These are phyloP conservation scores for Lentinus brumalis DNA, from an alignment of 768 basidiomycete genomes.

Conservation along the genomic window DNA sequence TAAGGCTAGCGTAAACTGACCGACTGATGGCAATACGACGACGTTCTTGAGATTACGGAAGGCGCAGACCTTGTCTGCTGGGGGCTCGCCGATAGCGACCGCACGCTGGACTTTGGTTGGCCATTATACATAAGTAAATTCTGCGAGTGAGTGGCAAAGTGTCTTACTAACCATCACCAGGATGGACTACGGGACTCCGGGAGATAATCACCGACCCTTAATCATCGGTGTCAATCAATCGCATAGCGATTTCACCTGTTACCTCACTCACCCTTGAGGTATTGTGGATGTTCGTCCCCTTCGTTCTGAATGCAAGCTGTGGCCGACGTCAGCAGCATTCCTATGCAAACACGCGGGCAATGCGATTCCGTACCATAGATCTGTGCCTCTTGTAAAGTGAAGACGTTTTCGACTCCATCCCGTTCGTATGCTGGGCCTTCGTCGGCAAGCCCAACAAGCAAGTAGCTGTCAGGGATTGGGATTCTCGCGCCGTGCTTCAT, in stretches of 20 bases:
- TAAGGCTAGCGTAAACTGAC: slow-evolving; percentile 34
- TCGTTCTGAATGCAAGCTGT: slow-evolving; percentile 62
- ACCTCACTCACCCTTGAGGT: slow-evolving; percentile 60
- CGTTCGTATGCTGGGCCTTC: slow-evolving; percentile 68
- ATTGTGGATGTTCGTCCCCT: slow-evolving; percentile 49
- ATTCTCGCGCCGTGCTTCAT: slow-evolving; percentile 80
- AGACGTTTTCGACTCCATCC: slow-evolving; percentile 55
- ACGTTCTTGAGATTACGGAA: slow-evolving; percentile 68
- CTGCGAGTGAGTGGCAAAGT: background rate
- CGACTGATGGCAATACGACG: slow-evolving; percentile 68
- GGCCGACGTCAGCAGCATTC: background rate
- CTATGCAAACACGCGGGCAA: background rate
- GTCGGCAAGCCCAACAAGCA: slow-evolving; percentile 81
- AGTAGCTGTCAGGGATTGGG: slow-evolving; percentile 63
- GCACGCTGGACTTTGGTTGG: slow-evolving; percentile 61
- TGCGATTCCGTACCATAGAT: slow-evolving; percentile 60
- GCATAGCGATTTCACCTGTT: background rate
- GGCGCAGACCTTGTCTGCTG: slow-evolving; percentile 52
- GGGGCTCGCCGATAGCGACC: slow-evolving; percentile 70
- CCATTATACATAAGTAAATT: too few species aligned
- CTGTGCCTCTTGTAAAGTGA: slow-evolving; percentile 52
- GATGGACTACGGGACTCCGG: slow-evolving; percentile 74
- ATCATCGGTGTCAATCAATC: background rate
- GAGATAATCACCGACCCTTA: slow-evolving; percentile 44
- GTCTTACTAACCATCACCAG: slow-evolving; percentile 61